Percentiles rank a stretch among this genome's conserved stretches.
These are phyloP conservation scores for Penicillium coprophilum DNA, from an alignment of 495 filamentous ascomycete genomes.

Conservation along the genomic window DNA sequence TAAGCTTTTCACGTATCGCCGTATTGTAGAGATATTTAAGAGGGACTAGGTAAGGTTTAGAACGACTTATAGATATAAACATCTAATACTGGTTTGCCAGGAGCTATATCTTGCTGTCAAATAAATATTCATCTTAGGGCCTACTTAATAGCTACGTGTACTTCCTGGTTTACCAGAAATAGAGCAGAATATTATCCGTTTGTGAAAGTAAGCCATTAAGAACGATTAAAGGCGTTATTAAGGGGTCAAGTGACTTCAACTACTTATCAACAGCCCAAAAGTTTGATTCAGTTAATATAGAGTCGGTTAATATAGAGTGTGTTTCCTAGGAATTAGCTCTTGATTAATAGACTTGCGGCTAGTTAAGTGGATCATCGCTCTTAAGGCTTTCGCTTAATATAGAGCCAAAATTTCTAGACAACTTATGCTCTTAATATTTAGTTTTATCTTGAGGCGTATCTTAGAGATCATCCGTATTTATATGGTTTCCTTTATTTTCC, in stretches of 20 bases:
- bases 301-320: not conserved
- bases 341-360: not conserved
- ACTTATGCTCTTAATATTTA: not conserved
- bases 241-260: not conserved
- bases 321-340: conserved; percentile 1
- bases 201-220: not conserved
- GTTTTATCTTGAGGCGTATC: not conserved
- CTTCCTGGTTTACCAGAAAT: not conserved
- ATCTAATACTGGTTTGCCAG: not conserved
- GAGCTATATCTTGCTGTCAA: not conserved
- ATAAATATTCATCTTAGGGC: conserved; percentile 1
- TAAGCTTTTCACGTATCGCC: not conserved
- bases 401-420: not conserved
- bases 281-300: not conserved
- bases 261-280: not conserved
- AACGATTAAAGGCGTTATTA: not conserved
- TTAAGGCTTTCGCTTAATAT: not conserved
- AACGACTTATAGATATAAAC: not conserved
- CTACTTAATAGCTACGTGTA: not conserved
- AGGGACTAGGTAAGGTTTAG: not conserved
- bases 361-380: not conserved
- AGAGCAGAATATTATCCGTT: conserved; percentile 1
- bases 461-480: not conserved
- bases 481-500: not conserved
- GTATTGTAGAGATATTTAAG: not conserved